These are phyloP conservation scores for Colletotrichum sp. DNA, from an alignment of 2,329 filamentous ascomycete species.

Conservation along the genomic window DNA sequence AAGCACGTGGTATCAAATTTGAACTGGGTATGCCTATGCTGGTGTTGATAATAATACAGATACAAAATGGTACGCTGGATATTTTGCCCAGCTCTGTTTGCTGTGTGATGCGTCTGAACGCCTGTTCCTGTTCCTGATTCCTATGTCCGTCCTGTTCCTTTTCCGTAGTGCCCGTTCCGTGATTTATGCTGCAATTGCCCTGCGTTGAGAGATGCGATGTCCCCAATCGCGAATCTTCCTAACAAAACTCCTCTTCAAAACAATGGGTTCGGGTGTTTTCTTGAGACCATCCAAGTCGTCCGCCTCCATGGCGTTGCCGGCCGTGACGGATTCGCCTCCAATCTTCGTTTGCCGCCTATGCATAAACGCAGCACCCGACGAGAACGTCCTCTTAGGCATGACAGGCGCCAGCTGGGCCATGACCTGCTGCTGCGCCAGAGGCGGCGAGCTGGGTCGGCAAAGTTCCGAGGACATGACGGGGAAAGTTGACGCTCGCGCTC, in stretches of 20 bases:
- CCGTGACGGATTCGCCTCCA: conserved; percentile 6
- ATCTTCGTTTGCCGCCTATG: conserved; percentile 22
- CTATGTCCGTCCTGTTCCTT: not conserved
- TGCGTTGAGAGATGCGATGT: conserved; percentile 7
- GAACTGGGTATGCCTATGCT: conserved; percentile 12
- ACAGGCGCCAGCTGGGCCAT: not conserved
- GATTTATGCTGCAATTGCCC: not conserved
- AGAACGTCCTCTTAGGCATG: conserved; percentile 23
- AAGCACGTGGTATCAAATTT: conserved; percentile 7
- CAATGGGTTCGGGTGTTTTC: not conserved
- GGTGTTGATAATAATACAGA: conserved; percentile 3
- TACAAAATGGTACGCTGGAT: not conserved
- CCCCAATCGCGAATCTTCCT: conserved; percentile 19
- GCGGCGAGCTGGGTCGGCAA: not conserved
- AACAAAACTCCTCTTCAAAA: conserved; percentile 5
- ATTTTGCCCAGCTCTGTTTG: not conserved
- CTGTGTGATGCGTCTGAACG: conserved; percentile 1
- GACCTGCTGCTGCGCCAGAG: conserved; percentile 4
- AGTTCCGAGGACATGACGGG: not conserved
- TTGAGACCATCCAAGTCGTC: conserved; percentile 8
- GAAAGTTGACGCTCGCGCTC: conserved; percentile 11
- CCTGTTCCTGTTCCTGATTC: not conserved
- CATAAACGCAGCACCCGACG: conserved; percentile 29
- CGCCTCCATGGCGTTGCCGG: not conserved
- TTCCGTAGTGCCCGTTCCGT: not conserved